Evolutionary conservation across 2,329 filamentous ascomycete species (phyloP), one percentile per base, ranked within the genome.

Genomic region (Emmonsiellopsis sp.): DNA sequence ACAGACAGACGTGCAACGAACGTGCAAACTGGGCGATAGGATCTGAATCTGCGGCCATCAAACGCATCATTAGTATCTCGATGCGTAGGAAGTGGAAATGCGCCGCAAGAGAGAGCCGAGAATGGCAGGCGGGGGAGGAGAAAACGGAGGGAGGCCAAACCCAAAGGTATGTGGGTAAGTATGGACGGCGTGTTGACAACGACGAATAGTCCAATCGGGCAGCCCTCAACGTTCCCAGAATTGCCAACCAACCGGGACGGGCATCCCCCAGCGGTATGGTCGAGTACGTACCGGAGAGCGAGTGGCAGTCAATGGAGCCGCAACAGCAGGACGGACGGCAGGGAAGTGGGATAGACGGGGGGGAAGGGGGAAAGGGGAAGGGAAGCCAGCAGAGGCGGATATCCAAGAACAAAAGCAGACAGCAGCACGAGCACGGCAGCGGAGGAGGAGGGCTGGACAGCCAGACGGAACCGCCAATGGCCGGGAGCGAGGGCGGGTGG

Each of bases 151-250:
- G 6, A n/a, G 21, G 33, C 10, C 45, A 32, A 45, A 45, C 43
- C 11, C 13, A n/a, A 49, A 40, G 21, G 10, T 11, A 39, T 39
- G 36, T 9, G 36, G 13, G 36, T 39, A 27, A 27, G 21, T 39
- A 39, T 39, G 13, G 36, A 39, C 13, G 21, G 21, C 21, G 21
- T 27, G 21, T 27, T 27, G 5, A 27, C 21, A 5, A 36, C 17
- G 13, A 27, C 3, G n/a, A 48, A 7, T 17, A 9, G 13, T 10
- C 6, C 34, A 9, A 36, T 47, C 32, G 5, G 40, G 34, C 21
- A 49, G 39, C 46, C 46, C 37, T 49, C 46, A 49, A 49, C 40
- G 46, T 49, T 49, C 21, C 11, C 17, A 11, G 36, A 40, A 49
- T 49, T 49, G 34, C 46, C 34, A 11, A 49, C 36, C 17, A 49